A percentile compares a stretch with the other conserved stretches of the same genome.
Evolutionary conservation across 805 yeast genomes (phyloP).

Genomic region (Blastobotrys attinorum): DNA sequence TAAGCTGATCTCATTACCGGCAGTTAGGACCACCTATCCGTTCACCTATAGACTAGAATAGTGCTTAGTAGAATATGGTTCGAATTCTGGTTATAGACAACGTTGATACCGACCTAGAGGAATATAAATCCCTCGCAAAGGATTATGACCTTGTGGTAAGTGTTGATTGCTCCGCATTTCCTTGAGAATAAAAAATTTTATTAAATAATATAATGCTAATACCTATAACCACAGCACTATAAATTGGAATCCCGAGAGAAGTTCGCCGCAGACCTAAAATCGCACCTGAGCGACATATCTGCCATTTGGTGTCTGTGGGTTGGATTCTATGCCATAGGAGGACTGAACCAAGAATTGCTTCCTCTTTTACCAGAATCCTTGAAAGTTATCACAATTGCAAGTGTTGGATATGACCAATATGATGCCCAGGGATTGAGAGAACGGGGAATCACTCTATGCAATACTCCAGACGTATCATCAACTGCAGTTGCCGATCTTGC

Average conservation of each 20-base stretch:
- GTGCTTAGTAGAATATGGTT: too few relatives aligned
- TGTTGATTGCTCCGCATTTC: too few relatives aligned
- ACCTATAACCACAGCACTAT: too few relatives aligned
- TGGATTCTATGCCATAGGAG: slow-evolving; percentile 32
- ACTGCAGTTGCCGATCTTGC: slow-evolving; percentile 71
- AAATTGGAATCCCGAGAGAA: slow-evolving; percentile 25
- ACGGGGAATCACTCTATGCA: slow-evolving; percentile 47
- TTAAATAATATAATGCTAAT: too few relatives aligned
- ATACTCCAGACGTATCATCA: slow-evolving; percentile 45
- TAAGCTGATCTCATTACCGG: too few relatives aligned
- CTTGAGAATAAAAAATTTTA: too few relatives aligned
- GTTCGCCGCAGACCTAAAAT: slow-evolving; percentile 35
- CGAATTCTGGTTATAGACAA: slow-evolving; percentile 9
- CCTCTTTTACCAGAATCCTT: slow-evolving; percentile 41
- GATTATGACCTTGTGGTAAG: slow-evolving; percentile 9
- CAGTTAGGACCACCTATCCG: too few relatives aligned
- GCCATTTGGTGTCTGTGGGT: slow-evolving; percentile 53
- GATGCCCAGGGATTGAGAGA: slow-evolving; percentile 36
- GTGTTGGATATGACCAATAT: slow-evolving; percentile 54
- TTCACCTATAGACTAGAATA: too few relatives aligned
- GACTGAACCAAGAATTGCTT: slow-evolving; percentile 26
- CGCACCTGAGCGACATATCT: slow-evolving; percentile 34
- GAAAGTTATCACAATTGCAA: slow-evolving; percentile 45
- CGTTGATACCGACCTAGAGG: background rate
- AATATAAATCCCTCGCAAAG: slow-evolving; percentile 2